A percentile compares a stretch with the other conserved stretches of the same genome.
These are phyloP conservation scores for Podila horticola DNA, from an alignment of 192 early-diverging fungal genomes.

Conservation along the genomic window DNA sequence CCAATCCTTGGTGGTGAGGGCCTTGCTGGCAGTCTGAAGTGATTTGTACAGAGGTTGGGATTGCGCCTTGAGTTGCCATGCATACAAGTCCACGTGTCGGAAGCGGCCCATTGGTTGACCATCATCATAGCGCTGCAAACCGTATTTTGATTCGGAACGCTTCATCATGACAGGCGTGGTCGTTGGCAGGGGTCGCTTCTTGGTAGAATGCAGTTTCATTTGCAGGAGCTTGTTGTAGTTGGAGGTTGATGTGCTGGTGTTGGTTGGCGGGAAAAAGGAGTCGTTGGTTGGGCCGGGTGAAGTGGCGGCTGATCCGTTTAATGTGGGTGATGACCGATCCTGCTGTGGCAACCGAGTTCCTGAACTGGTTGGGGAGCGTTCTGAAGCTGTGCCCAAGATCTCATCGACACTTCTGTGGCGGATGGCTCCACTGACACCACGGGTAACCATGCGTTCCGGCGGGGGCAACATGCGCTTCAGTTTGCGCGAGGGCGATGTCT, in stretches of 20 bases:
- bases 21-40: slow-evolving; percentile 72
- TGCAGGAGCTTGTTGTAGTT: slow-evolving; percentile 7
- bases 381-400: slow-evolving; percentile 54
- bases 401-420: slow-evolving; percentile 66
- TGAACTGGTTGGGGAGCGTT: slow-evolving; percentile 35
- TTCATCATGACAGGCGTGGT: slow-evolving; percentile 41
- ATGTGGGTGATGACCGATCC: slow-evolving; percentile 20
- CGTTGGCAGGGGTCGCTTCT: slow-evolving; percentile 40
- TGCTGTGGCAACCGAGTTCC: slow-evolving; percentile 9
- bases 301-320: slow-evolving; percentile 5
- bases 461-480: slow-evolving; percentile 58
- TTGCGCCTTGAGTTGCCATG: slow-evolving; percentile 58
- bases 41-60: slow-evolving; percentile 66
- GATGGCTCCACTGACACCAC: slow-evolving; percentile 68
- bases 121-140: slow-evolving; percentile 21
- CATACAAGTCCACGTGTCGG: slow-evolving; percentile 45
- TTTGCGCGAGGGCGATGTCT: slow-evolving; percentile 52
- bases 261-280: neutral
- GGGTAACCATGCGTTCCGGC: slow-evolving; percentile 66
- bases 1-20: slow-evolving; percentile 80
- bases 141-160: slow-evolving; percentile 34
- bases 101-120: slow-evolving; percentile 12
- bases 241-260: neutral
- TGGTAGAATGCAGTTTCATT: slow-evolving; percentile 25
- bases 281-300: slow-evolving; percentile 5